These are phyloP conservation scores for Malassezia restricta DNA, from an alignment of 1,284 basidiomycete species.

Conservation along the genomic window DNA sequence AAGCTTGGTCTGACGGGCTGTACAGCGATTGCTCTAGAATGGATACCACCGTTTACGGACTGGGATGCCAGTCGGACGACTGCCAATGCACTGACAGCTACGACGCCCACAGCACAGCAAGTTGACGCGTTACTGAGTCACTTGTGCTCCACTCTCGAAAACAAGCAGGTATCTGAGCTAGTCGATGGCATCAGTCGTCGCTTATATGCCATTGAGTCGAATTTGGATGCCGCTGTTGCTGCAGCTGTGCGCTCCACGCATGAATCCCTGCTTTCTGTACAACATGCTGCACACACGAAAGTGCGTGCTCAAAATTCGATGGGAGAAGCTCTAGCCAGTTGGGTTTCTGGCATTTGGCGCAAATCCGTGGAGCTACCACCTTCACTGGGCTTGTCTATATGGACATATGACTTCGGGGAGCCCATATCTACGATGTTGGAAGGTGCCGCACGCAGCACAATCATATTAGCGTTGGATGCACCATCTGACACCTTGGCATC, in stretches of 20 bases:
- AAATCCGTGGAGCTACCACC: not conserved
- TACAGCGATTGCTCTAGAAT: conserved; percentile 2
- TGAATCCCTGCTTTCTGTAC: not conserved
- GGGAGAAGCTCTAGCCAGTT: not conserved
- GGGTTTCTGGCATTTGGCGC: not conserved
- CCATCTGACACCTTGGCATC: conserved; percentile 9
- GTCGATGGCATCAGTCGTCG: not conserved
- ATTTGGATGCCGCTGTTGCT: not conserved
- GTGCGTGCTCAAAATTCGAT: not conserved
- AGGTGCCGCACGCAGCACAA: conserved; percentile 8
- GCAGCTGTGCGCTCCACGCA: not conserved
- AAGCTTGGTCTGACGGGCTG: not conserved
- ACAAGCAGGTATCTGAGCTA: not conserved
- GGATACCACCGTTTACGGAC: conserved; percentile 9
- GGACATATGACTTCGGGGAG: conserved; percentile 17
- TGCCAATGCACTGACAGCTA: not conserved
- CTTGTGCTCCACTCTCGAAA: conserved; percentile 2
- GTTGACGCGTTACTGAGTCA: not conserved
- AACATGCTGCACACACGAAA: not conserved
- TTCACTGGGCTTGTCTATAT: conserved; percentile 4
- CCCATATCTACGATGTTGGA: conserved; percentile 6
- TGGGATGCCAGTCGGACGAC: conserved; percentile 1
- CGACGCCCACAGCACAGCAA: conserved; percentile 5
- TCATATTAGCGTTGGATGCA: conserved; percentile 8
- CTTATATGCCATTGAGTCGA: not conserved